Base-by-base conservation (phyloP, 192 early-diverging fungal genomes). In the Entomortierella beljakovae region DNA sequence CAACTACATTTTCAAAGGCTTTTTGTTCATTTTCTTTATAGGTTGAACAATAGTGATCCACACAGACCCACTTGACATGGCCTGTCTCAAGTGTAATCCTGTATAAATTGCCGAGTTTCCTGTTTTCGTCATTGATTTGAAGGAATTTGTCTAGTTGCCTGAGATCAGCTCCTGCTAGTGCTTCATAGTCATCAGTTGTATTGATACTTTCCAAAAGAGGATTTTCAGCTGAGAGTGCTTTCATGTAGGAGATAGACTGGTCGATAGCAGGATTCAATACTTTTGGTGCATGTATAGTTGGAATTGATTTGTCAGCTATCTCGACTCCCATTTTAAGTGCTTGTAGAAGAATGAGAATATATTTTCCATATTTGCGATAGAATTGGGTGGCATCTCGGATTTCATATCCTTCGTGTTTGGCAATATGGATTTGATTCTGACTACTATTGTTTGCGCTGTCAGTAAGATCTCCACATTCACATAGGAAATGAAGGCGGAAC, bases 11-110 rank as follows among this genome's bases (percentile, higher is more conserved):
- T n/a, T n/a, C n/a, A n/a, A n/a, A n/a, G n/a, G n/a, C n/a, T n/a
- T n/a, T n/a, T n/a, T n/a, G n/a, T n/a, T n/a, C n/a, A n/a, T n/a
- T n/a, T n/a, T n/a, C n/a, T n/a, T n/a, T n/a, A n/a, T n/a, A n/a
- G n/a, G n/a, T n/a, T n/a, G n/a, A n/a, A n/a, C n/a, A n/a, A n/a
- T n/a, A n/a, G n/a, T n/a, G n/a, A n/a, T n/a, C n/a, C n/a, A n/a
- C n/a, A 18, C 42, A 43, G 18, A 23, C 62, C 62, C 62, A 64
- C 8, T 64, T 64, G 50, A 64, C 50, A 26, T 64, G 62, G 2
- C 62, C 62, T 18, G 6, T 3, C 0, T 64, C 62, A 5, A n/a
- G n/a, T n/a, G n/a, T n/a, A n/a, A n/a, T n/a, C n/a, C n/a, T n/a
- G n/a, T n/a, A n/a, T n/a, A n/a, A n/a, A n/a, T 40, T 40, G 7